Conservation (phyloP, 176 grass and related monocot species). For the Zoysia japonica region DNA sequence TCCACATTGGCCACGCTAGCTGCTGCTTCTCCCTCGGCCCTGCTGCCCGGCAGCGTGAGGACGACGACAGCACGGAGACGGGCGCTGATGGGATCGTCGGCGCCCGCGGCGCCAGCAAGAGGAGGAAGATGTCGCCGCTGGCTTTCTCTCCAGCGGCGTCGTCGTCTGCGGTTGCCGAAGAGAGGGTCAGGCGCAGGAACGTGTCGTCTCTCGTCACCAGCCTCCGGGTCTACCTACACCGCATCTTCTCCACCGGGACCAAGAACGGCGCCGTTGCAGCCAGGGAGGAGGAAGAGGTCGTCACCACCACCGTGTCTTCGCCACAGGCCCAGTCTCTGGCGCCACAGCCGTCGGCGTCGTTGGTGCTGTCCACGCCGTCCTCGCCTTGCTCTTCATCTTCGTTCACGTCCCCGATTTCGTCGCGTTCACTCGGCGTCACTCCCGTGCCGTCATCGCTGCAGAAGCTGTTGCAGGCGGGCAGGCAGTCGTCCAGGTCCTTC, state of each 20-base stretch:
- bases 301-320: constrained; percentile 19
- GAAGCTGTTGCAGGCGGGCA: constrained; percentile 18
- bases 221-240: constrained; percentile 47
- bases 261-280: background rate
- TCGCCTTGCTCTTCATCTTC: constrained; percentile 43
- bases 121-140: constrained; percentile 73
- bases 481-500: constrained; percentile 54
- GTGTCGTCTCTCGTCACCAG: constrained; percentile 41
- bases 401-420: constrained; percentile 42
- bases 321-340: constrained; percentile 29
- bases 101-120: constrained; percentile 43
- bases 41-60: constrained; percentile 16
- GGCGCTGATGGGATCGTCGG: background rate
- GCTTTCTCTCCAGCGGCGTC: constrained; percentile 37
- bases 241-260: constrained; percentile 45
- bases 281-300: constrained; percentile 12
- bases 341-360: constrained; percentile 25
- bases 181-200: constrained; percentile 23
- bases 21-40: constrained; percentile 56
- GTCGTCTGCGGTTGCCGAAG: constrained; percentile 9
- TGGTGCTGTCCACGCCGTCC: constrained; percentile 47
- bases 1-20: constrained; percentile 58
- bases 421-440: constrained; percentile 33
- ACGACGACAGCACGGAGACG: constrained; percentile 1
- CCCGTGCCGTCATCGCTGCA: constrained; percentile 25